phyloP scores from a whole-genome alignment of 2,329 filamentous ascomycete species.

The Diplodia corticola region DNA sequence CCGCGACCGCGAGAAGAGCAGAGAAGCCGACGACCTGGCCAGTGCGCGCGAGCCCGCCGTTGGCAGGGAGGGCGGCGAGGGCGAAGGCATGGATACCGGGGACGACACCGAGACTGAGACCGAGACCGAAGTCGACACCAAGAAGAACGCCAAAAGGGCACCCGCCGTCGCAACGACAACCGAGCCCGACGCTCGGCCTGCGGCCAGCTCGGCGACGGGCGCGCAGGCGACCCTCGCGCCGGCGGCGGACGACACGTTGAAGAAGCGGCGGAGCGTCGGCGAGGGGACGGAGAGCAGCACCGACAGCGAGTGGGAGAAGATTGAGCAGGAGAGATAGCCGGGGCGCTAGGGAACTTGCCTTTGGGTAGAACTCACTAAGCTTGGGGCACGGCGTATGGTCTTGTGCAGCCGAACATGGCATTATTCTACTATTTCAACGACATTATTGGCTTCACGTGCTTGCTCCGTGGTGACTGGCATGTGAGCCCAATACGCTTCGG shows the following conservation, averaged over 20 bases:
- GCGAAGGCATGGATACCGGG: conserved; percentile 45
- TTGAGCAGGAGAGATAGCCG: conserved; percentile 56
- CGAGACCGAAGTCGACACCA: conserved; percentile 35
- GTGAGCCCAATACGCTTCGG: too few species aligned
- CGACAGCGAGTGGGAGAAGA: conserved; percentile 97
- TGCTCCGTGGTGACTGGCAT: background rate
- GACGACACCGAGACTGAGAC: conserved; percentile 49
- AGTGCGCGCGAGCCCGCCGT: conserved; percentile 26
- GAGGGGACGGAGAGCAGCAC: conserved; percentile 67
- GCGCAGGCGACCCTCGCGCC: conserved; percentile 34
- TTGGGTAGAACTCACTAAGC: conserved; percentile 2
- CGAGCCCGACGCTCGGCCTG: conserved; percentile 24
- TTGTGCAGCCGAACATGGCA: background rate
- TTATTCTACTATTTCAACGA: background rate
- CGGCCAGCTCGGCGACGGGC: conserved; percentile 31
- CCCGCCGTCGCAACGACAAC: conserved; percentile 23
- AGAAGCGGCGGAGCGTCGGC: conserved; percentile 48
- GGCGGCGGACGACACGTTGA: conserved; percentile 40
- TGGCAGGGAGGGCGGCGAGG: conserved; percentile 36
- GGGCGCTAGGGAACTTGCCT: background rate
- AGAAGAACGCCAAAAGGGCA: background rate
- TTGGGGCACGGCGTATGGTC: background rate
- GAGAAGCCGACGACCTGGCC: conserved; percentile 34
- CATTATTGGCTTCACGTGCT: background rate
- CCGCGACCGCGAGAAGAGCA: conserved; percentile 44